Evolutionary conservation across 208 protist genomes (phyloP).

Genomic region (Trypanosoma theileri): DNA sequence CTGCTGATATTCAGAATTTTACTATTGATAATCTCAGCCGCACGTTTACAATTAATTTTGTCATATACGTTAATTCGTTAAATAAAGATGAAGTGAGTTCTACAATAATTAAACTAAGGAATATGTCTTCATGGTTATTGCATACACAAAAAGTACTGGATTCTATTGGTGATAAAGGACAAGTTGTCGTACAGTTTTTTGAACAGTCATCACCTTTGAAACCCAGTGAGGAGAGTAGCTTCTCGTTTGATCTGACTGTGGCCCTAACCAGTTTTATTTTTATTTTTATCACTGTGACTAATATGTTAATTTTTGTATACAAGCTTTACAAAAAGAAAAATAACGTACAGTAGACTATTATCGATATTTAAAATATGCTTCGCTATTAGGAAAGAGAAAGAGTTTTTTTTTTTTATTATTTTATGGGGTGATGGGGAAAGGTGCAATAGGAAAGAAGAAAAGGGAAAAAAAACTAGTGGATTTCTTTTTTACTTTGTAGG

Average conservation of each 20-base stretch:
- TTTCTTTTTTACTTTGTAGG: no score
- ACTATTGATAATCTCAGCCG: neutral
- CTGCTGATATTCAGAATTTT: neutral
- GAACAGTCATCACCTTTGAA: neutral
- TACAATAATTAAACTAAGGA: slow-evolving; percentile 7
- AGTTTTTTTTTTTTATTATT: no score
- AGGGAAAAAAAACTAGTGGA: no score
- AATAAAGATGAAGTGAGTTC: slow-evolving; percentile 11
- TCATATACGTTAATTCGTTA: slow-evolving; percentile 1
- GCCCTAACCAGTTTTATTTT: neutral
- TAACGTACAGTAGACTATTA: neutral
- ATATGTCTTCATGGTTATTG: slow-evolving; percentile 4
- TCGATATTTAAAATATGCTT: neutral
- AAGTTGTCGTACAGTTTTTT: slow-evolving; percentile 8
- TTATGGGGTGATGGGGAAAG: no score
- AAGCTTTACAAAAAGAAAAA: neutral
- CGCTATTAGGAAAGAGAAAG: no score
- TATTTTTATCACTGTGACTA: slow-evolving; percentile 11
- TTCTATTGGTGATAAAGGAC: neutral
- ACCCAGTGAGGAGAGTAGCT: no score
- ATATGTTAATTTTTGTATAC: slow-evolving; percentile 3
- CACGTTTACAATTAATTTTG: neutral
- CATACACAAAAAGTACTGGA: neutral
- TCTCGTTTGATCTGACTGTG: neutral
- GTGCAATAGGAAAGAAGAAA: no score